Conservation (phyloP, 495 filamentous ascomycete genomes). For the Penicillium paradoxum region DNA sequence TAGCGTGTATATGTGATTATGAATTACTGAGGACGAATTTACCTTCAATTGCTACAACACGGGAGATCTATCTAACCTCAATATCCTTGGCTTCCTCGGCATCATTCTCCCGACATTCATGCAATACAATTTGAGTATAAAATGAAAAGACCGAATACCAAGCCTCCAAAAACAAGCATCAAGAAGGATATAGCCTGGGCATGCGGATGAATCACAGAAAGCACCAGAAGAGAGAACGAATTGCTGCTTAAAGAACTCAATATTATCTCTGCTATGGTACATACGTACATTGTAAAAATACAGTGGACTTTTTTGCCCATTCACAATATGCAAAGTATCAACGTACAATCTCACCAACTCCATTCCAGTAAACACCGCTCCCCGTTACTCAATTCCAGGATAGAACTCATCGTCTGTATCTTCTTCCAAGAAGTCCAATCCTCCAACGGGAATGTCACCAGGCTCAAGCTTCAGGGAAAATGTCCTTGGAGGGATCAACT, state of each 20-base stretch:
- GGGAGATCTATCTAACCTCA: neutral
- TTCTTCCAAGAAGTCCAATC: neutral
- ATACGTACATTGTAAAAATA: neutral
- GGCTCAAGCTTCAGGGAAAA: neutral
- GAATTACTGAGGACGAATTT: neutral
- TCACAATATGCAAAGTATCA: neutral
- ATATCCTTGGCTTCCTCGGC: neutral
- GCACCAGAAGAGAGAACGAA: neutral
- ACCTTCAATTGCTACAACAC: neutral
- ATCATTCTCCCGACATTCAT: too few relatives aligned
- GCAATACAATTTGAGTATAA: too few relatives aligned
- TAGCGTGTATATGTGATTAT: neutral
- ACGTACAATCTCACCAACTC: neutral
- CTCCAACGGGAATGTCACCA: neutral
- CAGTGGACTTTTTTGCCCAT: neutral
- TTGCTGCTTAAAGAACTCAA: neutral
- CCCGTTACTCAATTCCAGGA: neutral
- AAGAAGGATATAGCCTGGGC: too few relatives aligned
- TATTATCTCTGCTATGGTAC: neutral
- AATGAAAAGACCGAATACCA: too few relatives aligned
- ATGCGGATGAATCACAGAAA: neutral
- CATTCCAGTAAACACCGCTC: neutral
- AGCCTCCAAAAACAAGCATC: too few relatives aligned
- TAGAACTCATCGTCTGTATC: slow-evolving; percentile 6
- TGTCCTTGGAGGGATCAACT: neutral